A percentile compares a stretch with the other conserved stretches of the same genome.
Evolutionary conservation across 179 eudicot species (phyloP).

Genomic region (Sideroxylon spinosum): DNA sequence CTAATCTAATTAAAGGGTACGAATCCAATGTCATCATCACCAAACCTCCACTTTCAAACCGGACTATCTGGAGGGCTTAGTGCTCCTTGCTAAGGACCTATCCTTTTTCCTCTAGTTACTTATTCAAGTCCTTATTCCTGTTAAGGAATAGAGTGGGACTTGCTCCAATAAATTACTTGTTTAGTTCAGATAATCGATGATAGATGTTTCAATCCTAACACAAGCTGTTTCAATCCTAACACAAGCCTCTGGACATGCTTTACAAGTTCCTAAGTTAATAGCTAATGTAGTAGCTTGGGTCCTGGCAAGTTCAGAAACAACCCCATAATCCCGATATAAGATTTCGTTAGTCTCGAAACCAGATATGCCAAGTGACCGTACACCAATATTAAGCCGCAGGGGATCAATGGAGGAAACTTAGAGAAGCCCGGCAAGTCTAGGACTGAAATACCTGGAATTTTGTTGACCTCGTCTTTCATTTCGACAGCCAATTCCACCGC

Average conservation of each 20-base stretch:
- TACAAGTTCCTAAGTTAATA: constrained; percentile 63
- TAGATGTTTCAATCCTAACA: constrained; percentile 51
- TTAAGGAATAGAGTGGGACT: too few relatives aligned
- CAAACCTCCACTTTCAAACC: too few relatives aligned
- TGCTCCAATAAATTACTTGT: too few relatives aligned
- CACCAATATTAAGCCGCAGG: constrained; percentile 58
- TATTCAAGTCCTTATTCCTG: too few relatives aligned
- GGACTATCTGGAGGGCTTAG: too few relatives aligned
- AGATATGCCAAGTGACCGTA: constrained; percentile 48
- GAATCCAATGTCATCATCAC: constrained; percentile 19
- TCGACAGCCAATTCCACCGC: constrained; percentile 50
- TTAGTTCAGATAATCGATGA: too few relatives aligned
- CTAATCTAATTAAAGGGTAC: not conserved
- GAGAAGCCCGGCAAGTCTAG: constrained; percentile 39
- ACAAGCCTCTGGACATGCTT: constrained; percentile 55
- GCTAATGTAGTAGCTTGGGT: constrained; percentile 59
- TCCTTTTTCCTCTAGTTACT: too few relatives aligned
- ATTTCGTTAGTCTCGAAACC: constrained; percentile 74
- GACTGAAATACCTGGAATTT: constrained; percentile 53
- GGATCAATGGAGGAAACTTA: constrained; percentile 51
- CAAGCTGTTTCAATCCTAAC: constrained; percentile 50
- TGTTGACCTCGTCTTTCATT: constrained; percentile 36
- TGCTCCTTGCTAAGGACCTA: too few relatives aligned
- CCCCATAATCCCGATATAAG: constrained; percentile 42
- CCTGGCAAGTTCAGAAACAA: constrained; percentile 64